Conservation (phyloP, 192 early-diverging fungal genomes). For the Coemansia reversa region DNA sequence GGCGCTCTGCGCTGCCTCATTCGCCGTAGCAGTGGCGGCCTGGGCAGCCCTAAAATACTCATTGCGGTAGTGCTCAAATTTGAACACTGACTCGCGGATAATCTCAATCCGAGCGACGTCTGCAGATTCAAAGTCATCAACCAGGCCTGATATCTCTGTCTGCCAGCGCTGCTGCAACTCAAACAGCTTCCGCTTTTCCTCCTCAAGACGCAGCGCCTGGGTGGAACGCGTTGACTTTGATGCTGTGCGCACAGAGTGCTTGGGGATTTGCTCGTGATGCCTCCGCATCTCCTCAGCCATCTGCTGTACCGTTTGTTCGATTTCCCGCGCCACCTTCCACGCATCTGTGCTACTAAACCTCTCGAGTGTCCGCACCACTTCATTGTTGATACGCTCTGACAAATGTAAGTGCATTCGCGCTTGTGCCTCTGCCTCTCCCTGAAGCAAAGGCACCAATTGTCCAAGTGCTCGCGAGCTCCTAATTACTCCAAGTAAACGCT, state of each 20-base stretch:
- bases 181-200: conserved; percentile 27
- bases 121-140: conserved; percentile 40
- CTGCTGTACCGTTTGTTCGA: conserved; percentile 15
- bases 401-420: conserved; percentile 46
- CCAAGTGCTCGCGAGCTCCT: conserved; percentile 9
- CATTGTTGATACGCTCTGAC: conserved; percentile 40
- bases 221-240: conserved; percentile 37
- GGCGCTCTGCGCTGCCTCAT: conserved; percentile 17
- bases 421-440: conserved; percentile 26
- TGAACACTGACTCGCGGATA: conserved; percentile 36
- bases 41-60: conserved; percentile 37
- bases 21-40: conserved; percentile 1
- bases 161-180: conserved; percentile 48
- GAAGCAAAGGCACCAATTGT: conserved; percentile 23
- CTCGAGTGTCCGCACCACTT: conserved; percentile 35
- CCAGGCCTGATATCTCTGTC: conserved; percentile 25
- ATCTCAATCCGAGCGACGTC: conserved; percentile 43
- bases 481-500: too few relatives aligned
- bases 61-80: conserved; percentile 43
- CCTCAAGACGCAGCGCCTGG: conserved; percentile 33
- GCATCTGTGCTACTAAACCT: conserved; percentile 23
- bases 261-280: conserved; percentile 45
- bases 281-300: conserved; percentile 37
- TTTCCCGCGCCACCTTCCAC: conserved; percentile 25
- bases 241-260: conserved; percentile 35